A percentile compares a stretch with the other conserved stretches of the same genome.
Evolutionary conservation across 1,139 yeast genomes (phyloP).

Genomic region (Scheffersomyces cryptocercus): DNA sequence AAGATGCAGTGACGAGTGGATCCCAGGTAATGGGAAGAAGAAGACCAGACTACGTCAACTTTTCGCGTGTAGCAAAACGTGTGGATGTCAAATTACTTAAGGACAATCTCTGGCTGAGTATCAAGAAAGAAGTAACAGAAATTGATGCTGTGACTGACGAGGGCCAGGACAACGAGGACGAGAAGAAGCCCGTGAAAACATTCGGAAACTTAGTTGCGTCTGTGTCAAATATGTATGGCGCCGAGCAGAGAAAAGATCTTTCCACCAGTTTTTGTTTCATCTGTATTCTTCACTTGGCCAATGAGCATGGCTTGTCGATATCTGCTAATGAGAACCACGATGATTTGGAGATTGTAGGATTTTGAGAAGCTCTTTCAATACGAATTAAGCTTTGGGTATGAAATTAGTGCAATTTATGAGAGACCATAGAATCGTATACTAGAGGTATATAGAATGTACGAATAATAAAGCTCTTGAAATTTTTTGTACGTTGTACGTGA

Average conservation of each 20-base stretch:
- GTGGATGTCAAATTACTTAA: constrained; percentile 81
- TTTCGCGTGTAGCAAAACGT: constrained; percentile 78
- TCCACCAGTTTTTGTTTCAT: constrained; percentile 30
- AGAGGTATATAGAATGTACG: too few species aligned
- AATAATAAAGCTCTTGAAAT: too few species aligned
- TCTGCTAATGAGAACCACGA: constrained; percentile 53
- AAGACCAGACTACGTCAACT: constrained; percentile 67
- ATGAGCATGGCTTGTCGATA: constrained; percentile 42
- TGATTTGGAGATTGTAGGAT: constrained; percentile 57
- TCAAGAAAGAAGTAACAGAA: constrained; percentile 23
- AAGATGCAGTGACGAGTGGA: constrained; percentile 7
- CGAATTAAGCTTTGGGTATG: too few species aligned
- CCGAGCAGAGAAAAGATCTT: constrained; percentile 34
- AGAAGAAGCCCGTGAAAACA: constrained; percentile 18
- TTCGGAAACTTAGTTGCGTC: constrained; percentile 50
- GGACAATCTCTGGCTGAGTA: constrained; percentile 77
- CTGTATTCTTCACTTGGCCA: constrained; percentile 28
- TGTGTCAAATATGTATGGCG: constrained; percentile 54
- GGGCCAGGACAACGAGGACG: constrained; percentile 1
- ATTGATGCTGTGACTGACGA: constrained; percentile 9
- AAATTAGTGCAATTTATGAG: too few species aligned
- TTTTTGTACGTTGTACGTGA: too few species aligned
- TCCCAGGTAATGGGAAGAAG: constrained; percentile 13
- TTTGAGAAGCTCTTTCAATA: constrained; percentile 13
- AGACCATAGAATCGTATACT: too few species aligned